Conservation (phyloP, 2,329 filamentous ascomycete species). For the Aspergillus sp. region DNA sequence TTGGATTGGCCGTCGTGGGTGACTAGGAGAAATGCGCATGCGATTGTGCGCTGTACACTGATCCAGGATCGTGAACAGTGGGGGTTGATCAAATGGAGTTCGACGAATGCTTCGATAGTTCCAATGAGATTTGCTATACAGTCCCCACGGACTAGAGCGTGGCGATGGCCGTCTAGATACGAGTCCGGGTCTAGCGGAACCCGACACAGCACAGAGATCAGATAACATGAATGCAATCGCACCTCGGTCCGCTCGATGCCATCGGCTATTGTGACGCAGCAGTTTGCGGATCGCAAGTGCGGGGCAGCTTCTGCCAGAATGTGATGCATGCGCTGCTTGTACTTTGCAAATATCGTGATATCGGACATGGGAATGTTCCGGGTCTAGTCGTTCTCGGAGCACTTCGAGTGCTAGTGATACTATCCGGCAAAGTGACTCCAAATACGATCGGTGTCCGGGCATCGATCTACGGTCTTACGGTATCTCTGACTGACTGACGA, state of each 20-base stretch:
- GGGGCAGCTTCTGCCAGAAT: conserved; percentile 52
- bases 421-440: conserved; percentile 50
- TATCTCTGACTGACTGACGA: conserved; percentile 43
- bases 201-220: conserved; percentile 53
- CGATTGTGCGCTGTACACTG: conserved; percentile 35
- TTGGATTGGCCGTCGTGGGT: conserved; percentile 20
- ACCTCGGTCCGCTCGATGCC: conserved; percentile 53
- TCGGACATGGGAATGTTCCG: conserved; percentile 42
- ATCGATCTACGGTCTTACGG: conserved; percentile 44
- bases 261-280: conserved; percentile 33
- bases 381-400: conserved; percentile 46
- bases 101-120: conserved; percentile 52
- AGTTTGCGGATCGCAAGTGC: conserved; percentile 46
- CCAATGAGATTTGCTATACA: conserved; percentile 48
- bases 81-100: conserved; percentile 36
- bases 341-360: conserved; percentile 48
- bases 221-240: conserved; percentile 56
- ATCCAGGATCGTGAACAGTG: conserved; percentile 38
- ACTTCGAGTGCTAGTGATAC: conserved; percentile 48
- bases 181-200: conserved; percentile 43
- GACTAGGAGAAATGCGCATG: conserved; percentile 35
- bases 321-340: conserved; percentile 48
- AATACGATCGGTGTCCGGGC: conserved; percentile 47
- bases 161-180: conserved; percentile 33
- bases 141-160: conserved; percentile 38